Conservation (phyloP, 1,284 basidiomycete genomes). For the Trichosporon sp. region DNA sequence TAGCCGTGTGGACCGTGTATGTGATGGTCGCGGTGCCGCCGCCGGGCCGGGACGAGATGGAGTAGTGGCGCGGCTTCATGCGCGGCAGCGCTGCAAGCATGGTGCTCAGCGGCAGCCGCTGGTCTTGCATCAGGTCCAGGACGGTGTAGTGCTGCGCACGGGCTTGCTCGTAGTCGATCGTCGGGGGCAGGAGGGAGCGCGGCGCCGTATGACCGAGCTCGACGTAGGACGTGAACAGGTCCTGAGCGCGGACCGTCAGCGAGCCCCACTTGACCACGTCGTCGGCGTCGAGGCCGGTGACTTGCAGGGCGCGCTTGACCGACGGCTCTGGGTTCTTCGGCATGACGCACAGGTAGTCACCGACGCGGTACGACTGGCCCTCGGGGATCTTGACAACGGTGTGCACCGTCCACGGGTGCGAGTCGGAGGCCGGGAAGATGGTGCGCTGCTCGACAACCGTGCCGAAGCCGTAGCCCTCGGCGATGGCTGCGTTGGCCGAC, state of each 20-base stretch:
- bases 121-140: slow-evolving; percentile 27
- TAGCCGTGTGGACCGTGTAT: slow-evolving; percentile 49
- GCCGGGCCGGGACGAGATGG: slow-evolving; percentile 55
- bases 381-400: slow-evolving; percentile 52
- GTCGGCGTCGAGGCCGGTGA: slow-evolving; percentile 1
- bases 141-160: slow-evolving; percentile 10
- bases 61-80: slow-evolving; percentile 53
- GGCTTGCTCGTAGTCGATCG: slow-evolving; percentile 3
- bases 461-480: not conserved
- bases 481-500: not conserved
- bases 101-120: slow-evolving; percentile 45
- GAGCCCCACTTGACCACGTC: slow-evolving; percentile 41
- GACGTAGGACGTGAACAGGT: slow-evolving; percentile 50
- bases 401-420: slow-evolving; percentile 20
- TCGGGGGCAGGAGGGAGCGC: not conserved
- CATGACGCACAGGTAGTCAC: slow-evolving; percentile 52
- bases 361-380: slow-evolving; percentile 48
- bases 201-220: slow-evolving; percentile 45
- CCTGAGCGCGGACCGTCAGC: slow-evolving; percentile 47
- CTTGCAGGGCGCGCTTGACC: slow-evolving; percentile 9
- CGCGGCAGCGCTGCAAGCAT: slow-evolving; percentile 50
- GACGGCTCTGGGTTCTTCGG: slow-evolving; percentile 8
- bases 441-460: not conserved
- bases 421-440: not conserved
- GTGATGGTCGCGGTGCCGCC: slow-evolving; percentile 52